Evolutionary conservation across 805 yeast genomes (phyloP), one percentile per base, ranked within the genome.

Genomic region (Myxozyma geophila): DNA sequence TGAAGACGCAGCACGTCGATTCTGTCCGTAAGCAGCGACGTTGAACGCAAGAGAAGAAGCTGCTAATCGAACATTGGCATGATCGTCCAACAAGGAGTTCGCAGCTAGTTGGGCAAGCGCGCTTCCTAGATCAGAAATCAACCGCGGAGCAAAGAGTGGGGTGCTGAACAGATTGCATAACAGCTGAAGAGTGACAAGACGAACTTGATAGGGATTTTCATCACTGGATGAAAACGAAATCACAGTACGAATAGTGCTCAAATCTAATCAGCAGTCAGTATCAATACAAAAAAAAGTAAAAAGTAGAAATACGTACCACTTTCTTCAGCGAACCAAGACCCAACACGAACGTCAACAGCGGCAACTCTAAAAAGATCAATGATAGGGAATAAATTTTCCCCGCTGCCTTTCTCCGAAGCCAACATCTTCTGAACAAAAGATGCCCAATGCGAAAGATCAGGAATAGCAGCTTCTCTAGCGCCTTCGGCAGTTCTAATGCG

Each of bases 281-380:
- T 12, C 13, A 21, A 35, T 17, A 37, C 46, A 40, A 19, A 33
- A 12, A 5, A 19, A n/a, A 39, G 7, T n/a, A n/a, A 15, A 19
- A 28, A n/a, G 7, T 9, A 13, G 33, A 19, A 6, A 6, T 37
- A 36, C 57, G 2, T 58, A 50, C 62, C 64, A 19, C 39, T 23
- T 44, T 68, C 71, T 21, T 70, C 72, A 6, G 69, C 69, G 39
- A 70, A 63, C 72, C 72, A 70, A 9, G 69, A 61, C n/a, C 69
- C 51, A 10, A 70, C 66, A 9, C 72, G 59, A 13, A 40, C 52
- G 37, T 70, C 72, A 15, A 66, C 48, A 35, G 68, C 68, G 1
- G 71, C 72, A 8, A 70, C 55, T n/a, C 72, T 54, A 54, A 70
- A 58, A 15, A 70, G 33, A 44, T 70, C 72, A 36, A 70, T 63